Percentiles rank a stretch among this genome's conserved stretches.
Conservation (phyloP, 2,329 filamentous ascomycete genomes). For the Aspergillaceae sp. region DNA sequence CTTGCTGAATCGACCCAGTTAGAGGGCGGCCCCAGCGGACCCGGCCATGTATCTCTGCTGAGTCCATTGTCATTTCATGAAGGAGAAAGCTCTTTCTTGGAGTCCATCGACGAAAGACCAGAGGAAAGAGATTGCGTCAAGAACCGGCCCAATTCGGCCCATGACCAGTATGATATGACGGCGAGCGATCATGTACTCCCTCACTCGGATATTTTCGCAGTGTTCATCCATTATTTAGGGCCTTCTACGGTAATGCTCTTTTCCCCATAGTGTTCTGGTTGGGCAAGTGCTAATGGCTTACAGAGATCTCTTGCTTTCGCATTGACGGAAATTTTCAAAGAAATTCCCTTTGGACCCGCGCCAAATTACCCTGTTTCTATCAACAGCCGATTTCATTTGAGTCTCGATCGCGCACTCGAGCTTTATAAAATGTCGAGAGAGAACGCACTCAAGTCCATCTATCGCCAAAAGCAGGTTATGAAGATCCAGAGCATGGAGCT, state of each 20-base stretch:
- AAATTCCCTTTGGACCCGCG: constrained; percentile 68
- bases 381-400: constrained; percentile 71
- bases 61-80: constrained; percentile 23
- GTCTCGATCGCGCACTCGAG: constrained; percentile 68
- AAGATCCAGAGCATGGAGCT: constrained; percentile 62
- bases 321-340: constrained; percentile 75
- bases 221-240: constrained; percentile 81
- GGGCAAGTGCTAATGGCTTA: constrained; percentile 4
- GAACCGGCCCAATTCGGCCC: constrained; percentile 3
- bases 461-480: constrained; percentile 67
- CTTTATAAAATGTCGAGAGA: constrained; percentile 70
- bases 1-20: constrained; percentile 11
- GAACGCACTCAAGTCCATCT: constrained; percentile 68
- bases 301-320: constrained; percentile 87
- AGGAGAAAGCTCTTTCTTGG: constrained; percentile 43
- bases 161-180: no score
- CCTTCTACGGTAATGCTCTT: constrained; percentile 62
- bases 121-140: constrained; percentile 41
- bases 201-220: constrained; percentile 77
- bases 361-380: constrained; percentile 62
- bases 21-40: constrained; percentile 9
- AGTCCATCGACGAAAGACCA: constrained; percentile 55
- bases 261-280: background rate
- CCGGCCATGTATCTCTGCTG: constrained; percentile 12
- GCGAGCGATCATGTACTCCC: constrained; percentile 12